Base-by-base conservation (phyloP, 805 yeast species). In the Lipomyces yamadae region DNA sequence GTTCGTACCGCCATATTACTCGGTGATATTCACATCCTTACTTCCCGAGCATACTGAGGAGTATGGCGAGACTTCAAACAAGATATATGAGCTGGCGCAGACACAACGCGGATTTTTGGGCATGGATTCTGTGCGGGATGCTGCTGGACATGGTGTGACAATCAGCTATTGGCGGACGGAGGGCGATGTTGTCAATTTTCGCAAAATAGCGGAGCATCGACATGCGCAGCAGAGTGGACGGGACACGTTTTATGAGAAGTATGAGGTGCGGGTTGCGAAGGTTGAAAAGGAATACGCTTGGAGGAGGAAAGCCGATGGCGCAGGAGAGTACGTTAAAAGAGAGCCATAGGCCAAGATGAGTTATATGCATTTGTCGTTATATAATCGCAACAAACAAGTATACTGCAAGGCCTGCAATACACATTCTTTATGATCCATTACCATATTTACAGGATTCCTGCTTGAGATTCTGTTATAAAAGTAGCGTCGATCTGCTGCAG, bases 401-500 rank as follows among this genome's bases (percentile, higher is more conserved):
- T 15, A 42, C 48, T 7, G 18, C 3, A n/a, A 42, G 2, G 6
- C 18, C 15, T 13, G 13, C 48, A 42, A 42, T 42, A 13, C 24
- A 13, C 48, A 18, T 5, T n/a, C n/a, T 42, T 15, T 24, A n/a
- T 42, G 13, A 24, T 42, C 48, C 48, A 4, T 42, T n/a, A 15
- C 15, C 24, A 39, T 39, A 3, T 8, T 7, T 5, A 42, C 8
- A 24, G 48, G 48, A 42, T 42, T 42, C 24, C 48, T 42, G 67
- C 64, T 52, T 64, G 67, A 33, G 67, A 64, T 39, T 64, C 68
- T 1, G 68, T 56, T 32, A 65, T 34, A 37, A 37, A 86, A 81
- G 96, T 89, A 10, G 99, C 98, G 80, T 95, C 99, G 63, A 95
- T 91, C 79, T 95, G 96, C 56, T 84, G 78, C 57, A 95, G 79